Evolutionary conservation across 1,284 basidiomycete species (phyloP), one percentile per base, ranked within the genome.

Genomic region (Ustilago vetiveriae): DNA sequence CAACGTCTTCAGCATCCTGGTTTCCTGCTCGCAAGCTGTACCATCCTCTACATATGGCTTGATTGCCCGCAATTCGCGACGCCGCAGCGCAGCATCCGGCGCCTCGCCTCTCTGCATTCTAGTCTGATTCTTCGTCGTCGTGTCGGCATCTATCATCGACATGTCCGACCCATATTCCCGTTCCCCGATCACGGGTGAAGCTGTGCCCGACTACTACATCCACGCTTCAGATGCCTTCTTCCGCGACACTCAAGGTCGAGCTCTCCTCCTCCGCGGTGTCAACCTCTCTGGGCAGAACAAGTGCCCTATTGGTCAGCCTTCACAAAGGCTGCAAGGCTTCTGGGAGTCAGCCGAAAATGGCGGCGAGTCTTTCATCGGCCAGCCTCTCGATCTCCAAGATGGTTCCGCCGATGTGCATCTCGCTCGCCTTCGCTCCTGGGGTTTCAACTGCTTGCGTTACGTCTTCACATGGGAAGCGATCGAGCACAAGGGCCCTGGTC

Each of bases 401-500:
- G 91, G 90, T 17, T 88, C 88, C 2, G 92, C 90, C 5, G 90
- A 98, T 83, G 85, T 90, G n/a, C 95, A 98, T 77, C 86, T 98
- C 2, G 87, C 90, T 5, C 85, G 95, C 16, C 84, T 98, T 17
- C 86, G 87, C 58, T 90, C 90, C 0, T 98, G 94, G 94, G 95
- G 95, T 0, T 98, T 93, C 84, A 98, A 96, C 82, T 86, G 90
- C 82, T 83, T 98, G n/a, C 85, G 95, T 48, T 97, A 92, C 80
- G 90, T 94, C 22, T 88, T 97, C 39, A 90, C 91, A 0, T 98
- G 95, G 95, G 95, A 98, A 81, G 88, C 92, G 1, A 82, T 98
- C 22, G 95, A 98, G 82, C 94, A 94, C 82, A 88, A 87, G 56
- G 94, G 94, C 78, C 95, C 95, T 89, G 91, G 92, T 30, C 89